Evolutionary conservation across 2,329 filamentous ascomycete genomes (phyloP).

Genomic region (Paecilomyces sp.): DNA sequence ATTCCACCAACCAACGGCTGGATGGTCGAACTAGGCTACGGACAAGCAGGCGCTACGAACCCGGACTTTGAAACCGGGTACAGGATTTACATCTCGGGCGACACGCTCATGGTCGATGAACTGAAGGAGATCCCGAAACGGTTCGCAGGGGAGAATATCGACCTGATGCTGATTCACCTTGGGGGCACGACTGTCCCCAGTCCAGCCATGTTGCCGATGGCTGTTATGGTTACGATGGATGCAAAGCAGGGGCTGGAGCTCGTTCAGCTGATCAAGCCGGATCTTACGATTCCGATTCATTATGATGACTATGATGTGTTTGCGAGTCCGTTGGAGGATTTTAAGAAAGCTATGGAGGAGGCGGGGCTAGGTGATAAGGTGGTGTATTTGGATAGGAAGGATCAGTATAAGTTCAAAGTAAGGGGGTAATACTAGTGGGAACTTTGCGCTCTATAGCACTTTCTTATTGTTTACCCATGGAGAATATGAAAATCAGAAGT

Average conservation of each 20-base stretch:
- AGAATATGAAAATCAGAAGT: neutral
- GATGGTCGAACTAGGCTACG: constrained; percentile 56
- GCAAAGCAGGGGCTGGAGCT: constrained; percentile 55
- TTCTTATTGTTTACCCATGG: neutral
- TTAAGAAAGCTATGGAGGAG: constrained; percentile 49
- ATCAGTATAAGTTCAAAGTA: constrained; percentile 51
- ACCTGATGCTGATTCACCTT: constrained; percentile 61
- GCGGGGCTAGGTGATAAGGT: constrained; percentile 48
- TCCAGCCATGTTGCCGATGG: constrained; percentile 51
- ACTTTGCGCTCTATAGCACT: neutral
- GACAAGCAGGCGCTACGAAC: constrained; percentile 8
- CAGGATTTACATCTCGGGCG: constrained; percentile 60
- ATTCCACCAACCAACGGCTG: constrained; percentile 61
- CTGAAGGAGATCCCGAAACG: constrained; percentile 53
- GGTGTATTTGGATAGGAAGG: constrained; percentile 54
- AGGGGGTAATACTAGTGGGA: constrained; percentile 1
- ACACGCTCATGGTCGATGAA: constrained; percentile 57
- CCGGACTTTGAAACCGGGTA: constrained; percentile 42
- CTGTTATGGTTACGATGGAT: constrained; percentile 67
- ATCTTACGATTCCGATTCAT: constrained; percentile 58
- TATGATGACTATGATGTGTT: constrained; percentile 61
- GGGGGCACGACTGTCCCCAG: constrained; percentile 60
- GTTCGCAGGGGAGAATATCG: constrained; percentile 49
- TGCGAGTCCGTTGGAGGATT: constrained; percentile 52
- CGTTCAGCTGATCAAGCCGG: constrained; percentile 52